Conservation (phyloP, 805 yeast species). For the Zygosaccharomyces rouxii region DNA sequence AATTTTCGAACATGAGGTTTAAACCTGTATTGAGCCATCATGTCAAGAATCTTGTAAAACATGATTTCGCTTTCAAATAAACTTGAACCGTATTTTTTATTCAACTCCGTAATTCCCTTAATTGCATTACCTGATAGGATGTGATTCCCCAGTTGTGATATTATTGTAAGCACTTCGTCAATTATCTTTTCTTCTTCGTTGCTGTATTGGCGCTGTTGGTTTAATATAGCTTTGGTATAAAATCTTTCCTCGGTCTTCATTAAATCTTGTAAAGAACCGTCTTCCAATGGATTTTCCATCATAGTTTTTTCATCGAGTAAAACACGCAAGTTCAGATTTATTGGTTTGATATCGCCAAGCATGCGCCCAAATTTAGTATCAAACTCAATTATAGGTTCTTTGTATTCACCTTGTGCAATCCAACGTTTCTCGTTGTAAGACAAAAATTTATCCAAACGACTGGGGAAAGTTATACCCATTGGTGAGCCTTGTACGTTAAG, state of each 20-base stretch:
- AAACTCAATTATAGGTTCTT: conserved; percentile 21
- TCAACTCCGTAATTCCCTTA: conserved; percentile 52
- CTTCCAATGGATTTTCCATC: conserved; percentile 26
- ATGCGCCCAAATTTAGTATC: conserved; percentile 17
- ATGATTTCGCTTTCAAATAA: conserved; percentile 52
- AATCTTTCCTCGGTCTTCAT: conserved; percentile 7
- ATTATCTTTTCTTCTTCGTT: conserved; percentile 30
- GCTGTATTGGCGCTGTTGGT: conserved; percentile 3
- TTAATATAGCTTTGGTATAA: conserved; percentile 9
- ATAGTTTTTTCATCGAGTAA: conserved; percentile 24
- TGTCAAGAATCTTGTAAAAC: conserved; percentile 48
- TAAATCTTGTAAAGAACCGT: conserved; percentile 13
- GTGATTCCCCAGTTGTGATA: conserved; percentile 56
- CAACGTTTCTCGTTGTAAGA: conserved; percentile 26
- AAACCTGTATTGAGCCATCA: conserved; percentile 54
- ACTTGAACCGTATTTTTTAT: conserved; percentile 45
- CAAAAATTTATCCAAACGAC: conserved; percentile 32
- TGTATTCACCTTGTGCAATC: conserved; percentile 16
- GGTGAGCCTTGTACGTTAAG: conserved; percentile 42
- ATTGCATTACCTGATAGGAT: conserved; percentile 50
- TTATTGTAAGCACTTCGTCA: conserved; percentile 33
- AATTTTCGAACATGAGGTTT: conserved; percentile 60
- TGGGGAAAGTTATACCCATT: conserved; percentile 41
- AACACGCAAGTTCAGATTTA: conserved; percentile 23
- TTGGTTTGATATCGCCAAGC: conserved; percentile 14